Percentiles rank a stretch among this genome's conserved stretches.
Conservation (phyloP, 352 stramenopile genomes). For the Hyaloperonospora arabidopsidis region DNA sequence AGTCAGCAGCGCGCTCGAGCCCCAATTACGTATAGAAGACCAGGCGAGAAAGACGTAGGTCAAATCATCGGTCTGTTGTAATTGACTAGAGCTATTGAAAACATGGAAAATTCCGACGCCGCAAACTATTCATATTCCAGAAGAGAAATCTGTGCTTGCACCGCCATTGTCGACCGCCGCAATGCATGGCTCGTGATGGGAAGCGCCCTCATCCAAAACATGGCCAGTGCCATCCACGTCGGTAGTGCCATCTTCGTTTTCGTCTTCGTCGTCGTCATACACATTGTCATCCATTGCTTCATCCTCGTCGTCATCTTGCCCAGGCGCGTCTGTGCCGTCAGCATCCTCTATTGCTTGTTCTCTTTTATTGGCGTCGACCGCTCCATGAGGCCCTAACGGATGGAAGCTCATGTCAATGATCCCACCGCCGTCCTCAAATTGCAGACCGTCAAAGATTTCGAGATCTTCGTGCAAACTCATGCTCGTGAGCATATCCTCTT, state of each 20-base stretch:
- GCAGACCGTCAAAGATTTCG: slow-evolving; percentile 79
- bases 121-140: slow-evolving; percentile 24
- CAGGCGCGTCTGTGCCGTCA: slow-evolving; percentile 33
- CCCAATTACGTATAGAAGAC: slow-evolving; percentile 55
- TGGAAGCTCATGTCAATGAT: slow-evolving; percentile 70
- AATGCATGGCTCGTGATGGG: background rate
- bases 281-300: slow-evolving; percentile 40
- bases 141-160: slow-evolving; percentile 14
- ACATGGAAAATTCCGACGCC: slow-evolving; percentile 9
- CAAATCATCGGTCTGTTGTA: slow-evolving; percentile 69
- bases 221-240: slow-evolving; percentile 14
- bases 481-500: slow-evolving; percentile 60
- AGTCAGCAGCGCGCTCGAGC: slow-evolving; percentile 44
- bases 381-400: slow-evolving; percentile 12
- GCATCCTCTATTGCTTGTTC: slow-evolving; percentile 27
- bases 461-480: slow-evolving; percentile 74
- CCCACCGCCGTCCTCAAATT: slow-evolving; percentile 77
- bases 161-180: background rate
- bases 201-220: slow-evolving; percentile 1
- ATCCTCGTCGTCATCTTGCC: slow-evolving; percentile 36
- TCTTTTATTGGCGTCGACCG: slow-evolving; percentile 23
- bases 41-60: slow-evolving; percentile 54
- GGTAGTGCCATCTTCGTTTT: slow-evolving; percentile 30
- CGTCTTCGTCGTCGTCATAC: slow-evolving; percentile 59
- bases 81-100: slow-evolving; percentile 15